Base-by-base conservation (phyloP, 768 basidiomycete genomes). In the Leccinum rimulosum region DNA sequence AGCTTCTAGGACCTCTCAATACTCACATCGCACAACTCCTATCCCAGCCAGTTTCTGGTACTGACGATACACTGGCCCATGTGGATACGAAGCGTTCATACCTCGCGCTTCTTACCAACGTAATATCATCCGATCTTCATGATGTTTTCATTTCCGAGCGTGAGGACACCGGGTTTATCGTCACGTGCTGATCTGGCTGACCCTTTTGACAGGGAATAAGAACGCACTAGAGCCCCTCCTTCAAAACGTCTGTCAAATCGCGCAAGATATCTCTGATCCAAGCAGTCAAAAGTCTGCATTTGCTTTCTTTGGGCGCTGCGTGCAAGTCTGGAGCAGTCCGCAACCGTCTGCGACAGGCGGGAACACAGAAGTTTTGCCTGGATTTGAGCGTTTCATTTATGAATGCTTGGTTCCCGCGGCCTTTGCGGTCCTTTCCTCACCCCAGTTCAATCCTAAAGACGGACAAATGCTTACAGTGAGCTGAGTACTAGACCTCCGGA, bases 331-430 rank as follows among this genome's bases (percentile, higher is more conserved):
- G 89, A 88, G 86, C 38, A 84, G 82, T 57, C 80, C 81, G 25
- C 70, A 74, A 50, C 68, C 75, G 43, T 63, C 75, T 28, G 54
- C 68, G 25, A 49, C 68, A 3, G 62, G 66, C 3, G 73, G 79
- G 22, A 76, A 78, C 52, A 76, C 77, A 15, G 61, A 65, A 27
- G 75, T 79, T 11, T 74, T 98, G 48, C 93, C 94, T 11, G 95
- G 96, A 1, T 98, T 97, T 64, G 95, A 98, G 64, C 82, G 84
- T 14, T 95, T 95, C 70, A 83, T 96, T 31, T 98, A 98, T 67
- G 89, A 95, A 61, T 84, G 87, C 12, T 74, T 96, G 35, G 78
- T 98, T 54, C 91, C 93, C 11, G 77, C 85, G 3, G 88, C 87
- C 25, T 97, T 99, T 73, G 81, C 85, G 8, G 84, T 98, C 4